These are phyloP conservation scores for Curvularia hawaiiensis DNA, from an alignment of 2,329 filamentous ascomycete species.

Conservation along the genomic window DNA sequence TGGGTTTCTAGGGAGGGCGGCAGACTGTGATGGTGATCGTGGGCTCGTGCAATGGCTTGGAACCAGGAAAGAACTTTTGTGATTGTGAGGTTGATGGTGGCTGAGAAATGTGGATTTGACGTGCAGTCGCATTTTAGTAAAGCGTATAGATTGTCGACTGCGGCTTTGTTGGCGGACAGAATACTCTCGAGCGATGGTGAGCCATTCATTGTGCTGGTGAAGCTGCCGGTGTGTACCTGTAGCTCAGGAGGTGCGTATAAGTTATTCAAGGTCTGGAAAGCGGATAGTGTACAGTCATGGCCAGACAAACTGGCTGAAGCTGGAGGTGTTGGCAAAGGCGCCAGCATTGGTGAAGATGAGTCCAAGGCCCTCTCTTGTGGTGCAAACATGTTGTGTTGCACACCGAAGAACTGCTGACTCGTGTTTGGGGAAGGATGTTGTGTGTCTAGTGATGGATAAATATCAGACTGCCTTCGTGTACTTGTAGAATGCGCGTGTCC, in stretches of 20 bases:
- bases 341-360: conserved; percentile 33
- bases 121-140: conserved; percentile 44
- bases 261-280: conserved; percentile 43
- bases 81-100: conserved; percentile 42
- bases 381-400: conserved; percentile 30
- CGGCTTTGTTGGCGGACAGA: conserved; percentile 40
- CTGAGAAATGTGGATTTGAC: conserved; percentile 45
- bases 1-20: conserved; percentile 27
- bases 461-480: conserved; percentile 40
- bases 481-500: conserved; percentile 38
- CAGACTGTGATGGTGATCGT: conserved; percentile 20
- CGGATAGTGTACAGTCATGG: conserved; percentile 46
- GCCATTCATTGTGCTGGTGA: conserved; percentile 29
- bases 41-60: conserved; percentile 40
- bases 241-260: conserved; percentile 39
- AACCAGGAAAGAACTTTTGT: conserved; percentile 47
- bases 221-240: conserved; percentile 33
- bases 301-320: conserved; percentile 26
- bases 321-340: conserved; percentile 40
- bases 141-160: conserved; percentile 42
- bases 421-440: conserved; percentile 32
- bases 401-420: conserved; percentile 32
- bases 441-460: conserved; percentile 33
- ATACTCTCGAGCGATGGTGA: conserved; percentile 41
- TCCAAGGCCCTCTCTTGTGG: conserved; percentile 31